Base-by-base conservation (phyloP, 805 yeast genomes). In the Candida khao-thaluensis region DNA sequence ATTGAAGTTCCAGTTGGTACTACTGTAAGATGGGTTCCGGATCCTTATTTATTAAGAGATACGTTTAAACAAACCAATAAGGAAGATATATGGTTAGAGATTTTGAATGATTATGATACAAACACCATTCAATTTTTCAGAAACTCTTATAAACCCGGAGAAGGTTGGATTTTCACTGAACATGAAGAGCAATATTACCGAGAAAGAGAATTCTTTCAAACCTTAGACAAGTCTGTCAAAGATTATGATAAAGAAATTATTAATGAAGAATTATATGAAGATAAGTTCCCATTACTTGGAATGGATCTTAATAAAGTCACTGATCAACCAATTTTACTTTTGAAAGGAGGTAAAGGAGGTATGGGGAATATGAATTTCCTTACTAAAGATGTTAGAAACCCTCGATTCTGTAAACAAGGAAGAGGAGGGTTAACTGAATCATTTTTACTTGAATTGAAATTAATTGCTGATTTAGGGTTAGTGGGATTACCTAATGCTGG, bases 401-500 rank as follows among this genome's bases (percentile, higher is more conserved):
- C 99, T 10, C 69, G 95, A 40, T 93, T 93, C 59, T 78, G 91
- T 18, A 90, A 89, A 53, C 58, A 56, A 17, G 99, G 98, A 3
- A 74, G 98, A 43, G 62, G 61, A 5, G 87, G 88, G 0, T 48
- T 88, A 2, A 81, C 78, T 25, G 75, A 77, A 14, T 67, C 71
- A 40, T 88, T 93, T 46, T 62, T 87, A 41, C 77, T 93, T 47
- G 99, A 93, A 62, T 66, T 93, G 47, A 89, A 88, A 56, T 70
- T 89, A 26, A 71, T 93, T 41, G 99, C 99, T 0, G 98, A 93
- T 60, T 64, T 91, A 42, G 99, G 98, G 0, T 66, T 93, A 5
- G 96, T 93, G 16, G 99, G 99, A 0, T 68, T 93, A 14, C 99
- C 99, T 1, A 93, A 93, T 60, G 96, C 98, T 3, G 99, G 99